These are phyloP conservation scores for Pseudogymnoascus sp. DNA, from an alignment of 2,329 filamentous ascomycete genomes.

Conservation along the genomic window DNA sequence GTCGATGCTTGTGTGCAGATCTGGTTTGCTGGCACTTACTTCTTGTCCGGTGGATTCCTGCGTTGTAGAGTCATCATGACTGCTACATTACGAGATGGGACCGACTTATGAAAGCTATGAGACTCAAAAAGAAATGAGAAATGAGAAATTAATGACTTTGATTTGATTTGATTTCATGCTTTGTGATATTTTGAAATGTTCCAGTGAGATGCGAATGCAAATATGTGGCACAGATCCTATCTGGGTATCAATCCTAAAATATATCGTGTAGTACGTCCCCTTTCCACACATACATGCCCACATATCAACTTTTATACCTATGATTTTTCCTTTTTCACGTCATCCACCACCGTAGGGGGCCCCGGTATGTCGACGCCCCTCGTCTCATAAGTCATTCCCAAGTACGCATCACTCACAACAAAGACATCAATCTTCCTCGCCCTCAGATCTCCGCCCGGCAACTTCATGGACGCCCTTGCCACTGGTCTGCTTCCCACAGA, in stretches of 20 bases:
- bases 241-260: neutral
- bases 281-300: neutral
- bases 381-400: conserved; percentile 53
- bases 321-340: conserved; percentile 14
- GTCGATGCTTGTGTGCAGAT: neutral
- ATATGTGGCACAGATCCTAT: neutral
- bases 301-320: neutral
- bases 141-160: neutral
- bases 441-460: conserved; percentile 43
- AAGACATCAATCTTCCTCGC: conserved; percentile 61
- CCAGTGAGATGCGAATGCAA: neutral
- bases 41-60: neutral
- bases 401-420: conserved; percentile 81
- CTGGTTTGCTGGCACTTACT: neutral
- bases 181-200: neutral
- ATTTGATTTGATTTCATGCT: neutral
- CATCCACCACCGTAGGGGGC: conserved; percentile 13
- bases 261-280: neutral
- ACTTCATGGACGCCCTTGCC: conserved; percentile 49
- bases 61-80: neutral
- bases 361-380: conserved; percentile 26
- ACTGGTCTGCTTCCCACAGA: conserved; percentile 40
- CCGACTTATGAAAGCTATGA: neutral
- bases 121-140: neutral
- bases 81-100: neutral